phyloP scores from a whole-genome alignment of 306 rosid species.

The Corylus americana region DNA sequence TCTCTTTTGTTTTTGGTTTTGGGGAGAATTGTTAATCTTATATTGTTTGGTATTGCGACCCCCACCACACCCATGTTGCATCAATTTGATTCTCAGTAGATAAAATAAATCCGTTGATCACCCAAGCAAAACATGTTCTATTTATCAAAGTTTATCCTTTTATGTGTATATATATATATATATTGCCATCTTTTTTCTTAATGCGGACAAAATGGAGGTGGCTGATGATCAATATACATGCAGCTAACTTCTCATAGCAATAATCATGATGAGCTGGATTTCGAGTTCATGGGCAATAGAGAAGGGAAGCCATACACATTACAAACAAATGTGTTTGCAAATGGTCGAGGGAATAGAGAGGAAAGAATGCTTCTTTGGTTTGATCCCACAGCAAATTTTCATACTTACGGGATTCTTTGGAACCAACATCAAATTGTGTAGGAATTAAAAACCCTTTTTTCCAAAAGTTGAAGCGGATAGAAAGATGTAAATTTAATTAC shows the following conservation, averaged over 20 bases:
- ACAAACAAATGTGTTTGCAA: slow-evolving; percentile 57
- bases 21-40: too few relatives aligned
- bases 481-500: too few relatives aligned
- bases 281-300: slow-evolving; percentile 61
- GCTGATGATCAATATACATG: neutral
- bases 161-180: neutral
- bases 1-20: too few relatives aligned
- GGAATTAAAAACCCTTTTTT: neutral
- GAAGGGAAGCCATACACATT: slow-evolving; percentile 42
- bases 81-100: neutral
- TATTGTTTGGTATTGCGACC: too few relatives aligned
- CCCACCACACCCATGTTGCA: too few relatives aligned
- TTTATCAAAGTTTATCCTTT: too few relatives aligned
- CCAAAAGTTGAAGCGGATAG: too few relatives aligned
- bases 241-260: slow-evolving; percentile 44
- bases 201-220: too few relatives aligned
- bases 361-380: slow-evolving; percentile 62
- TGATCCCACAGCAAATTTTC: slow-evolving; percentile 51
- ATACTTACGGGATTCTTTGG: slow-evolving; percentile 52
- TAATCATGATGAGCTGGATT: slow-evolving; percentile 55
- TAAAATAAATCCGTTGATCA: neutral
- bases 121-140: too few relatives aligned
- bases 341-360: slow-evolving; percentile 51
- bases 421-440: slow-evolving; percentile 68
- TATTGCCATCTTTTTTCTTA: too few relatives aligned